Conservation (phyloP, 306 rosid genomes). For the Dryas alaskensis region DNA sequence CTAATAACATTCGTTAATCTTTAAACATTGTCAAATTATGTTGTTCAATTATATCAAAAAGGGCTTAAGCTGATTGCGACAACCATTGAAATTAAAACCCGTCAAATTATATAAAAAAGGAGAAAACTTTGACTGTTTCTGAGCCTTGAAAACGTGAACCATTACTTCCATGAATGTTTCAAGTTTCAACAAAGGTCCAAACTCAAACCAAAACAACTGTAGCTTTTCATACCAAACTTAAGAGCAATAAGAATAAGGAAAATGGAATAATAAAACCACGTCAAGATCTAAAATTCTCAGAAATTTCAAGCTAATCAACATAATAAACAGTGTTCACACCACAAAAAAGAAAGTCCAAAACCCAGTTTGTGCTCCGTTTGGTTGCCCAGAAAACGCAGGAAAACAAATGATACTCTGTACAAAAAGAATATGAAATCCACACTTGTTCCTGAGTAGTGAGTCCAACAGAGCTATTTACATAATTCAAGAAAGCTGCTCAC, state of each 20-base stretch:
- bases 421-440: not conserved
- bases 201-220: not conserved
- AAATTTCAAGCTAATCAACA: not conserved
- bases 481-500: not conserved
- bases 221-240: not conserved
- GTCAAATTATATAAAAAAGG: not conserved
- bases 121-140: slow-evolving; percentile 19
- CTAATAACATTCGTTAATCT: not conserved
- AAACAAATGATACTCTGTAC: not conserved
- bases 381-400: slow-evolving; percentile 20
- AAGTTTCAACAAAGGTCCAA: not conserved
- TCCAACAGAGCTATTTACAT: not conserved
- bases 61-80: slow-evolving; percentile 3
- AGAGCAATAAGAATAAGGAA: not conserved
- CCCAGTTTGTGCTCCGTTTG: not conserved
- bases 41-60: not conserved
- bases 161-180: not conserved
- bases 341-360: not conserved
- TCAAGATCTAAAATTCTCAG: slow-evolving; percentile 3
- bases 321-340: not conserved
- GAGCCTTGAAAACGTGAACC: slow-evolving; percentile 2
- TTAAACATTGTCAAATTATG: not conserved
- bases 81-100: not conserved
- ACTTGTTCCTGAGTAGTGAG: not conserved
- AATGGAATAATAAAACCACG: not conserved